A percentile compares a stretch with the other conserved stretches of the same genome.
Evolutionary conservation across 257 asterid species (phyloP).

Genomic region (Euphrasia confusa): DNA sequence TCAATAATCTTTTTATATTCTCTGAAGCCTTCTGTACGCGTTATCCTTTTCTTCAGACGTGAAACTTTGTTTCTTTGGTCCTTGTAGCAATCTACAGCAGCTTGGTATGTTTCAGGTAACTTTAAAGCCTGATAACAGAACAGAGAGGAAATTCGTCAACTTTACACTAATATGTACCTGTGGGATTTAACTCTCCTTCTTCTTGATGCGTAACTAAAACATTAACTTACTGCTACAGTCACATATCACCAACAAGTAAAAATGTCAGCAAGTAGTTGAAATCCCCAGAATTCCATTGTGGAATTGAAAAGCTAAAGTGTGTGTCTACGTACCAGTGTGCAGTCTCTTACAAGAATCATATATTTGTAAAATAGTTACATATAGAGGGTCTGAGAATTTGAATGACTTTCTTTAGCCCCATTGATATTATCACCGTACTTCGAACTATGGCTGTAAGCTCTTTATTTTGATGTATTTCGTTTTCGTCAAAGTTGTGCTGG

Average conservation of each 20-base stretch:
- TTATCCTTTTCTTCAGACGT: slow-evolving; percentile 73
- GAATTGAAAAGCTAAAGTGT: slow-evolving; percentile 4
- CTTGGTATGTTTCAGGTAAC: slow-evolving; percentile 67
- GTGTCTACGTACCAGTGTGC: slow-evolving; percentile 14
- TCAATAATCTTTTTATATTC: slow-evolving; percentile 80
- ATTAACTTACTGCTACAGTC: slow-evolving; percentile 2
- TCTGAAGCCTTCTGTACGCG: slow-evolving; percentile 84
- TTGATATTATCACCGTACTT: neutral
- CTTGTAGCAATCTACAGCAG: slow-evolving; percentile 72
- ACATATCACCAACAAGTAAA: slow-evolving; percentile 9
- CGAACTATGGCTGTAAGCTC: slow-evolving; percentile 4
- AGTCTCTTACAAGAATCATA: too few species aligned
- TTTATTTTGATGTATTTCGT: slow-evolving; percentile 8
- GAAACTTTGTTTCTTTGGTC: slow-evolving; percentile 85
- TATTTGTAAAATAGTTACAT: too few species aligned
- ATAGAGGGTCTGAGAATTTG: too few species aligned
- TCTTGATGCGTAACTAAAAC: slow-evolving; percentile 17
- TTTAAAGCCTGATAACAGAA: slow-evolving; percentile 47
- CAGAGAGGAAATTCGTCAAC: slow-evolving; percentile 24
- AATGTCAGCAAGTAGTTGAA: slow-evolving; percentile 9
- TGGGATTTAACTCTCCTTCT: too few species aligned
- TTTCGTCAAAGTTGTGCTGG: slow-evolving; percentile 5
- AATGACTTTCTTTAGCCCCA: too few species aligned
- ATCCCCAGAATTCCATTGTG: neutral
- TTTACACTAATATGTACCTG: slow-evolving; percentile 22